Evolutionary conservation across 306 rosid genomes (phyloP).

Genomic region (Geum urbanum): DNA sequence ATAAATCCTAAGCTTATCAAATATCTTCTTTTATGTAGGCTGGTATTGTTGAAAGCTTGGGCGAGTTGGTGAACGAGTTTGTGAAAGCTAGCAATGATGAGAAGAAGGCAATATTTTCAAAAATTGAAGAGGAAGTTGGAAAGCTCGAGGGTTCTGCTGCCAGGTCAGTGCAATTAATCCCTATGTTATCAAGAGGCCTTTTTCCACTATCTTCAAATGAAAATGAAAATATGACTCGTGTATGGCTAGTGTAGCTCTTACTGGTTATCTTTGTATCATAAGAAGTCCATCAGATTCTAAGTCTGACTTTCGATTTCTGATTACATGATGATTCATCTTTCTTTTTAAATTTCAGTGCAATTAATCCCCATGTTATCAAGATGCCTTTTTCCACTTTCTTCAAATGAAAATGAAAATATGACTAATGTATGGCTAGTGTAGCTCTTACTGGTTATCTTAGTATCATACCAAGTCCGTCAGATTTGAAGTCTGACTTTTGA

Average conservation of each 20-base stretch:
- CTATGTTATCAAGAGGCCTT: slow-evolving; percentile 12
- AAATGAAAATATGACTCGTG: slow-evolving; percentile 1
- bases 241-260: background rate
- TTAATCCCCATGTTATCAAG: slow-evolving; percentile 12
- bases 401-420: slow-evolving; percentile 4
- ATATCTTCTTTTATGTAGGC: slow-evolving; percentile 50
- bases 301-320: slow-evolving; percentile 11
- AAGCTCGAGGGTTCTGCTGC: slow-evolving; percentile 65
- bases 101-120: slow-evolving; percentile 51
- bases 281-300: background rate
- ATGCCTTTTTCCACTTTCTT: slow-evolving; percentile 10
- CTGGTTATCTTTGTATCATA: background rate
- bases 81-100: slow-evolving; percentile 49
- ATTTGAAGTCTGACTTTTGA: too few relatives aligned
- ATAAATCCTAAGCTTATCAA: slow-evolving; percentile 8
- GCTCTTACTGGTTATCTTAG: background rate
- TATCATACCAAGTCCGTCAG: too few relatives aligned
- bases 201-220: slow-evolving; percentile 12
- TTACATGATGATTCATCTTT: background rate
- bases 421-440: slow-evolving; percentile 4
- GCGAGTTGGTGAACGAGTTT: slow-evolving; percentile 66
- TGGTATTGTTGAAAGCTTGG: slow-evolving; percentile 52
- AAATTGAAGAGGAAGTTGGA: slow-evolving; percentile 68
- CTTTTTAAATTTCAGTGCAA: slow-evolving; percentile 22
- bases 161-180: slow-evolving; percentile 42